phyloP scores from a whole-genome alignment of 768 basidiomycete species.

The Tulasnella sp. region DNA sequence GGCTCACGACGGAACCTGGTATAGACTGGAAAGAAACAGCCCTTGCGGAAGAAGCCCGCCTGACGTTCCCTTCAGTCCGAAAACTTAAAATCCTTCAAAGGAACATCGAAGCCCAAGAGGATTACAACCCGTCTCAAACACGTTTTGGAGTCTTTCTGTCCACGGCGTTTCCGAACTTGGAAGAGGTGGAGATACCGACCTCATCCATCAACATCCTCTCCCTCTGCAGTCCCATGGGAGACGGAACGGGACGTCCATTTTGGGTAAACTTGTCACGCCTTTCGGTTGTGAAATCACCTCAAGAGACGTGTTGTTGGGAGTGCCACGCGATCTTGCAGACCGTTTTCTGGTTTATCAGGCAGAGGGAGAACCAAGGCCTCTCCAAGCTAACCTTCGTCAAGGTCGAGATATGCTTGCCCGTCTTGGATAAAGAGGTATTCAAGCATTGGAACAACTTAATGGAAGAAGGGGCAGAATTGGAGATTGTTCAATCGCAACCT shows the following conservation, averaged over 20 bases:
- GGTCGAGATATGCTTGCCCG: not conserved
- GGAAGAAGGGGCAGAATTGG: too few relatives aligned
- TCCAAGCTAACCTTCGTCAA: not conserved
- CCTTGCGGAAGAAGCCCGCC: not conserved
- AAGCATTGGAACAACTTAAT: not conserved
- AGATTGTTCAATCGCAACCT: too few relatives aligned
- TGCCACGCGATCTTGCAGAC: not conserved
- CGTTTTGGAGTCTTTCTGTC: not conserved
- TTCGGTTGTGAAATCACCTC: not conserved
- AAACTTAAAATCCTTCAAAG: not conserved
- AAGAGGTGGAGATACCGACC: not conserved
- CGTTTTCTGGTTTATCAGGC: not conserved
- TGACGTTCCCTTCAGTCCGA: not conserved
- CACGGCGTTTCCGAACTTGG: not conserved
- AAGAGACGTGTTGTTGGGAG: not conserved
- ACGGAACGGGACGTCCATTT: not conserved
- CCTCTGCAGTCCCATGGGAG: not conserved
- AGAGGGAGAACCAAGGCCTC: not conserved
- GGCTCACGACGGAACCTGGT: not conserved
- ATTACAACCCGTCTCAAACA: not conserved
- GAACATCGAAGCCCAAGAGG: not conserved
- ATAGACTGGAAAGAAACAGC: not conserved
- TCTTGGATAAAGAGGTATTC: not conserved
- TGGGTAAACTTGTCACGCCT: not conserved
- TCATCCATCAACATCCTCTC: not conserved